Evolutionary conservation across 208 protist genomes (phyloP).

Genomic region (Trypanosoma rangeli): DNA sequence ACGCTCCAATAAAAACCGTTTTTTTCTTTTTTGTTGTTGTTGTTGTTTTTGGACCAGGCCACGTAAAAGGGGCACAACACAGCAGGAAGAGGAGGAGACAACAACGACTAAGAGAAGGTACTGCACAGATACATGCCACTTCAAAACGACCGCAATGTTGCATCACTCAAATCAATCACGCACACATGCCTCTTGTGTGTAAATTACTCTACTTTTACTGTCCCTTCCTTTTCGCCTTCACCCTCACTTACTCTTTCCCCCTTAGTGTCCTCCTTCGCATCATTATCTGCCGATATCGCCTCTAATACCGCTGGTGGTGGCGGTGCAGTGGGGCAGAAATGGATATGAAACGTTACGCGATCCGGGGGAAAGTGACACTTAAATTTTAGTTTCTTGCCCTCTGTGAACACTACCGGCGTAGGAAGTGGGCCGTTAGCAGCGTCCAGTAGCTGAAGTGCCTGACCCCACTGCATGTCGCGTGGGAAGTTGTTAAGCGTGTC

Average conservation of each 20-base stretch:
- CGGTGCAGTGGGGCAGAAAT: constrained; percentile 14
- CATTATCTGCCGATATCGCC: background rate
- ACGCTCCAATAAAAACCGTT: background rate
- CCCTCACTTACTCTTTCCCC: background rate
- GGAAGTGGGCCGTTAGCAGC: constrained; percentile 50
- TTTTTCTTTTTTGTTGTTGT: too few species aligned
- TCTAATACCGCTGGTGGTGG: background rate
- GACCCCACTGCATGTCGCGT: constrained; percentile 94
- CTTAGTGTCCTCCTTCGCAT: background rate
- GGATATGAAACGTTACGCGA: constrained; percentile 68
- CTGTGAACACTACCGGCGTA: constrained; percentile 39
- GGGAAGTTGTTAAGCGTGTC: constrained; percentile 90
- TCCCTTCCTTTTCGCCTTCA: background rate
- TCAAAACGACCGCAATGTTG: background rate
- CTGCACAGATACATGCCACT: background rate
- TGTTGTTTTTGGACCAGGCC: too few species aligned
- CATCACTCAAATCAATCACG: background rate
- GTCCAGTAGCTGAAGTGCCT: constrained; percentile 90
- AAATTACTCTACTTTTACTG: background rate
- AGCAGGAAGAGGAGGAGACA: constrained; percentile 4
- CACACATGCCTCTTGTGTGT: background rate
- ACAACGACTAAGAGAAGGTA: background rate
- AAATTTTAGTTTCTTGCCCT: constrained; percentile 56
- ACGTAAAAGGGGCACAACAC: background rate
- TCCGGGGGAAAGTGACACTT: constrained; percentile 61